Percentiles rank a stretch among this genome's conserved stretches.
These are phyloP conservation scores for Phytophthora sp. DNA, from an alignment of 352 stramenopile species.

Conservation along the genomic window DNA sequence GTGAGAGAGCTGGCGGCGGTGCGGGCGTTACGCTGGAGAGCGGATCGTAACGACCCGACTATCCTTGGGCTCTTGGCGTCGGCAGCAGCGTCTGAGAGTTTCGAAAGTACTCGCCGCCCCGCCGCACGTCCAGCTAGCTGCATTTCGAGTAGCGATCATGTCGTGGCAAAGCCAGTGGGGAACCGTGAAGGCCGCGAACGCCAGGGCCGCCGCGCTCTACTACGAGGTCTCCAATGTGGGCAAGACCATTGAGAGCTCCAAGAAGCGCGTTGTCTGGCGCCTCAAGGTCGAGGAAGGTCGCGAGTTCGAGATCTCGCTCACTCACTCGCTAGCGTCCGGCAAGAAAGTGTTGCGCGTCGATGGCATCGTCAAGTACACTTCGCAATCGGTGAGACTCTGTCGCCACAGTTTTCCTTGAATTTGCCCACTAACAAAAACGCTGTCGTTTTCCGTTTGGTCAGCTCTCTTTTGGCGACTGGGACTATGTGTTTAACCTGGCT, in stretches of 20 bases:
- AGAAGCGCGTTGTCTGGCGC: conserved; percentile 85
- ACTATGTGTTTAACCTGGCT: conserved; percentile 86
- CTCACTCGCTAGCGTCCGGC: conserved; percentile 78
- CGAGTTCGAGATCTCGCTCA: conserved; percentile 86
- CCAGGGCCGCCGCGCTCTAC: conserved; percentile 76
- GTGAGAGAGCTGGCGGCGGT: too few species aligned
- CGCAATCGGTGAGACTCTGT: conserved; percentile 60
- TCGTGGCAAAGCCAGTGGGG: conserved; percentile 75
- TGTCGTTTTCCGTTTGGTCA: conserved; percentile 2
- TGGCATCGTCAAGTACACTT: conserved; percentile 82
- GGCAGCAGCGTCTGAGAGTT: conserved; percentile 15
- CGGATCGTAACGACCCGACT: neutral
- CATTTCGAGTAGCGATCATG: conserved; percentile 31
- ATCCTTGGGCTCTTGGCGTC: neutral
- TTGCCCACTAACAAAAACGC: too few species aligned
- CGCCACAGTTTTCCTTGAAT: neutral
- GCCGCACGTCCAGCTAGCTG: neutral
- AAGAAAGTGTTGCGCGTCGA: conserved; percentile 85
- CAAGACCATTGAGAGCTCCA: conserved; percentile 86
- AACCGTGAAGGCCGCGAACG: conserved; percentile 73
- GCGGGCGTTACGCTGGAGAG: too few species aligned
- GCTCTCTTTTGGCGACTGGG: conserved; percentile 85
- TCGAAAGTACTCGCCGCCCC: conserved; percentile 11
- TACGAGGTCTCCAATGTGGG: conserved; percentile 83
- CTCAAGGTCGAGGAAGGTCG: conserved; percentile 82